Base-by-base conservation (phyloP, 352 stramenopile species). In the Pythium plurisporium region DNA sequence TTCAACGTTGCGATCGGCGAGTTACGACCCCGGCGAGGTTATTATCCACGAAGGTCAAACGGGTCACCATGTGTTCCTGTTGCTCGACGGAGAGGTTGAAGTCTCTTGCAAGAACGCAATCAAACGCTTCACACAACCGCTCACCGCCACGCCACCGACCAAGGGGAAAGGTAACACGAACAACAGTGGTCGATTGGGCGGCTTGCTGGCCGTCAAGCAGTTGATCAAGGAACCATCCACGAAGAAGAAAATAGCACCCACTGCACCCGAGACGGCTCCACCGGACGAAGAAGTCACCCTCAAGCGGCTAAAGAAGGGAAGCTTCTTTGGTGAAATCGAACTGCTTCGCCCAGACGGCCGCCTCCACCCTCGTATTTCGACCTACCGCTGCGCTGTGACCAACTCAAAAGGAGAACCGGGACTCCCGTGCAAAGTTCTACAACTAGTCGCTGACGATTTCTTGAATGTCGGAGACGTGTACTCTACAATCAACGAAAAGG, bases 321-420 rank as follows among this genome's bases (percentile, higher is more conserved):
- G 73, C 0, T 93, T 87, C 64, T 93, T 93, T 48, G 83, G 83
- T 3, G 81, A 89, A 45, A 84, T 91, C 37, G 83, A 93, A 50
- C 59, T 93, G 12, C 68, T 93, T 14, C 76, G 77, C 7, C 81
- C 83, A 4, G 79, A 91, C 53, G 83, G 81, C 20, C 64, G 67
- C 4, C 72, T 91, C 11, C 65, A 90, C 23, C 83, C 83, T 4
- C 73, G 83, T 10, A 86, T 93, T 20, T 77, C 83, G 27, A 89
- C 81, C 0, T 93, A 89, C 45, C 65, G 66, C 10, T 93, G 80
- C 29, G 58, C 68, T 0, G 27, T 51, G 11, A 58, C 38, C 1
- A 37, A 33, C 14, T n/a, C 48, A 3, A 59, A 55, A 19, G 38
- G 37, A 14, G 56, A 42, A 34, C 30, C 45, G n/a, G 66, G 69